Conservation (phyloP, 257 asterid genomes). For the Schizonepeta tenuifolia region DNA sequence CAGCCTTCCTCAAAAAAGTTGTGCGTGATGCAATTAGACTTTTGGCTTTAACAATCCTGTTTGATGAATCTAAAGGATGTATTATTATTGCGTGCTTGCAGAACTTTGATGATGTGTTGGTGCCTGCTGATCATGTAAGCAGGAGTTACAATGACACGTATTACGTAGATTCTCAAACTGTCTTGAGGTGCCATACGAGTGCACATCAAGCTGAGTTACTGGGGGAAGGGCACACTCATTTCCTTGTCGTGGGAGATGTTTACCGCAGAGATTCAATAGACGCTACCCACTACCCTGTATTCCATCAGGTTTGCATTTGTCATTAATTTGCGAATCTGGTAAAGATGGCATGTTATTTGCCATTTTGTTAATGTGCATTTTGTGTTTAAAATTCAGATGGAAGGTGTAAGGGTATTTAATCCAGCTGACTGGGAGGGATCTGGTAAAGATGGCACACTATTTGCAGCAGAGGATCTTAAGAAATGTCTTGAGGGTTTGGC, state of each 20-base stretch:
- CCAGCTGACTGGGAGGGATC: conserved; percentile 72
- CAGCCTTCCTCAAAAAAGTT: background rate
- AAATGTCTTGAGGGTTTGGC: conserved; percentile 96
- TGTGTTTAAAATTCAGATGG: conserved; percentile 74
- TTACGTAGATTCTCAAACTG: conserved; percentile 89
- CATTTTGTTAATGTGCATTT: too few species aligned
- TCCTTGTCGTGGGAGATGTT: conserved; percentile 94
- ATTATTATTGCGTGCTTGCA: conserved; percentile 47
- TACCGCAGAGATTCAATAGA: conserved; percentile 96
- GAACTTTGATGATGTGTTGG: conserved; percentile 97
- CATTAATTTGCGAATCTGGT: conserved; percentile 22
- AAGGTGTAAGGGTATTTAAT: conserved; percentile 89
- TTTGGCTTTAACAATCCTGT: background rate
- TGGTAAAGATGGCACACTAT: conserved; percentile 63
- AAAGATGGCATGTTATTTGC: too few species aligned
- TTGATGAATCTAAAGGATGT: conserved; percentile 25
- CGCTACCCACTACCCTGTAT: conserved; percentile 97
- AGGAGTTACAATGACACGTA: conserved; percentile 92
- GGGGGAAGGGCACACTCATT: conserved; percentile 71
- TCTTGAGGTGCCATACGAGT: conserved; percentile 95
- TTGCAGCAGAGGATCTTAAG: conserved; percentile 93
- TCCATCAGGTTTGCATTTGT: conserved; percentile 75
- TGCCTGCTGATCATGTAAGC: conserved; percentile 87
- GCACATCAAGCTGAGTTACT: conserved; percentile 96
- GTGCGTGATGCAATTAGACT: conserved; percentile 2